Percentiles rank a stretch among this genome's conserved stretches.
phyloP scores from a whole-genome alignment of 805 yeast species.

The Suhomyces sp. region DNA sequence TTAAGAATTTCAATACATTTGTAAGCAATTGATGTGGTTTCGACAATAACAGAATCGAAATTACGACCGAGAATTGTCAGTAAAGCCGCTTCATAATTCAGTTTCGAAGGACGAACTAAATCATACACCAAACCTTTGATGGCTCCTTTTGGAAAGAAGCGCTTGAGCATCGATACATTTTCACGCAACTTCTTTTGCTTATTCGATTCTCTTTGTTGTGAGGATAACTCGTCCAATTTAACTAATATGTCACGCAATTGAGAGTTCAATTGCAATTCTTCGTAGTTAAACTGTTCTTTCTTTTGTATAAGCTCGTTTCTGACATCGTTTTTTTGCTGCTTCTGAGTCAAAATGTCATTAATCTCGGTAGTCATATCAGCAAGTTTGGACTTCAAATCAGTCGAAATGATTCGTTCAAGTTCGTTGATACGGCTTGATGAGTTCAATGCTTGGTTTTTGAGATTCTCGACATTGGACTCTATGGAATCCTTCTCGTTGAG shows the following conservation, averaged over 20 bases:
- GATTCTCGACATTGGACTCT: slow-evolving; percentile 21
- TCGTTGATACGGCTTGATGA: slow-evolving; percentile 39
- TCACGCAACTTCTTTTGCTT: slow-evolving; percentile 71
- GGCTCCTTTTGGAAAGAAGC: slow-evolving; percentile 66
- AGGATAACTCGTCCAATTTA: slow-evolving; percentile 68
- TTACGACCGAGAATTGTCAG: slow-evolving; percentile 75
- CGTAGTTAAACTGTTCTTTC: slow-evolving; percentile 36
- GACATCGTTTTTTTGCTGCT: slow-evolving; percentile 22
- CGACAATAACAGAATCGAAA: slow-evolving; percentile 83
- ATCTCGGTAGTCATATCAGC: slow-evolving; percentile 28
- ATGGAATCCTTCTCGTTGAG: slow-evolving; percentile 45
- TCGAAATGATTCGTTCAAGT: slow-evolving; percentile 32
- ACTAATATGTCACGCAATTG: slow-evolving; percentile 58
- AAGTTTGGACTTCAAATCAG: slow-evolving; percentile 36
- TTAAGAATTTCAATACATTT: slow-evolving; percentile 77
- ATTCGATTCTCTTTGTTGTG: slow-evolving; percentile 71
- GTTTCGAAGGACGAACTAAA: slow-evolving; percentile 71
- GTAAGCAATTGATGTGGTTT: slow-evolving; percentile 61
- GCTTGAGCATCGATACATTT: slow-evolving; percentile 63
- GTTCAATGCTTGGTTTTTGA: slow-evolving; percentile 29
- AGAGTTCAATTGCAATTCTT: slow-evolving; percentile 61
- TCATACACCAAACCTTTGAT: slow-evolving; percentile 81
- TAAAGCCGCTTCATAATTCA: slow-evolving; percentile 69
- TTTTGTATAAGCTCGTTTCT: slow-evolving; percentile 28
- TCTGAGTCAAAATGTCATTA: slow-evolving; percentile 27